A percentile compares a stretch with the other conserved stretches of the same genome.
Evolutionary conservation across 129 eudicot species (phyloP).

Genomic region (Smallanthus sonchifolius): DNA sequence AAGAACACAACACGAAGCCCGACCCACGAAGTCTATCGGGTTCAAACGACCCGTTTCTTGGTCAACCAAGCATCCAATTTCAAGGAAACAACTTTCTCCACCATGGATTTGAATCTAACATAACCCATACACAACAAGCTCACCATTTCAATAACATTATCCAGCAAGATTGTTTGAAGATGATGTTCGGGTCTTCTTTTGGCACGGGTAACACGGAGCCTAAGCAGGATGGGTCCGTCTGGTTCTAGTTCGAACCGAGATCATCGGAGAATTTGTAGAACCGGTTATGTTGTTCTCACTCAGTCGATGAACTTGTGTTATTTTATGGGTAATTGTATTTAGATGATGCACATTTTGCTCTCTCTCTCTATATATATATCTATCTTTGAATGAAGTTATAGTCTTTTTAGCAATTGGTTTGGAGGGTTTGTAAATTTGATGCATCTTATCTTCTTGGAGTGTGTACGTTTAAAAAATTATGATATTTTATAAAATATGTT

Average conservation of each 20-base stretch:
- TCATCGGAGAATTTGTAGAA: not conserved
- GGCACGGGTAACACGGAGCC: constrained; percentile 24
- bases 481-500: too few species aligned
- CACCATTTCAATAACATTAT: constrained; percentile 35
- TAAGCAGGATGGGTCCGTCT: constrained; percentile 42
- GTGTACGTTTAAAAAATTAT: too few species aligned
- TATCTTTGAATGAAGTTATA: not conserved
- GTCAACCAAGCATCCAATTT: constrained; percentile 34
- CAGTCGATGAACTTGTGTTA: not conserved
- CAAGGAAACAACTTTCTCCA: constrained; percentile 33
- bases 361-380: too few species aligned
- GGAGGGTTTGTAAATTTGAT: not conserved
- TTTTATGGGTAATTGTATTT: not conserved
- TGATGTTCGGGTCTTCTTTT: constrained; percentile 47
- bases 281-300: not conserved
- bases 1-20: constrained; percentile 34
- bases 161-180: constrained; percentile 38
- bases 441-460: too few species aligned
- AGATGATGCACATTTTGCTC: not conserved
- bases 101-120: constrained; percentile 39
- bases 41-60: constrained; percentile 33
- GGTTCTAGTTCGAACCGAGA: constrained; percentile 35
- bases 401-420: not conserved
- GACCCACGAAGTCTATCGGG: constrained; percentile 11
- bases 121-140: constrained; percentile 23